Base-by-base conservation (phyloP, 2,329 filamentous ascomycete species). In the Allantophomopsis cytisporea region DNA sequence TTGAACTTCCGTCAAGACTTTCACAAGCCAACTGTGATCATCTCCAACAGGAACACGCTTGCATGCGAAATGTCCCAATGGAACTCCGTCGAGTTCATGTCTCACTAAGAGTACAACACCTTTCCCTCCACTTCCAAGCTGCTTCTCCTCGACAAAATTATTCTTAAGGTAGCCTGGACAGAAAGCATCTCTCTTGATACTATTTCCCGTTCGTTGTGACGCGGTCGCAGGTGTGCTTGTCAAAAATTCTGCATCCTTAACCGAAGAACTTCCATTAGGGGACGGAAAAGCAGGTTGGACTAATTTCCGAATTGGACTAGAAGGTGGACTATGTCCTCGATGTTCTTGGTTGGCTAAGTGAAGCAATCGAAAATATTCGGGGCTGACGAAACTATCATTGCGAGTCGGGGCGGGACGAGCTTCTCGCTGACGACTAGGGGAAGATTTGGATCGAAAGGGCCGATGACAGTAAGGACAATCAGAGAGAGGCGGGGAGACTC, bases 31-130 rank as follows among this genome's bases (percentile, higher is more conserved):
- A 44, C 80, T 77, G 53, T 95, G 89, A 51, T 96, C 85, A 53
- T 98, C 83, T 12, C 91, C 84, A 3, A 98, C 91, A 0, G 91
- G 93, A 0, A 98, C 88, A 35, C 93, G 77, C 61, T 98, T 98
- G 67, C 91, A 98, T 11, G 91, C 91, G 59, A 94, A 98, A 47
- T 91, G 74, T 54, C 58, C 91, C 2, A 98, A 68, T 23, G 79
- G 73, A 35, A 94, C 89, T 16, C 85, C 81, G 57, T 96, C 91
- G 42, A 98, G 76, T 48, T 94, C 72, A 60, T 98, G 91, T 43
- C 84, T 78, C 8, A 98, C 91, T n/a, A 96, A 69, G 36, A 98
- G 61, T 2, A 98, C 91, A 3, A 98, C 87, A 0, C 91, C 91
- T 55, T 94, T 94, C 3, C 93, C 91, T 16, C 93, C 91, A 52